Conservation (phyloP, 1,139 yeast species). For the Suhomyces bokatorum region DNA sequence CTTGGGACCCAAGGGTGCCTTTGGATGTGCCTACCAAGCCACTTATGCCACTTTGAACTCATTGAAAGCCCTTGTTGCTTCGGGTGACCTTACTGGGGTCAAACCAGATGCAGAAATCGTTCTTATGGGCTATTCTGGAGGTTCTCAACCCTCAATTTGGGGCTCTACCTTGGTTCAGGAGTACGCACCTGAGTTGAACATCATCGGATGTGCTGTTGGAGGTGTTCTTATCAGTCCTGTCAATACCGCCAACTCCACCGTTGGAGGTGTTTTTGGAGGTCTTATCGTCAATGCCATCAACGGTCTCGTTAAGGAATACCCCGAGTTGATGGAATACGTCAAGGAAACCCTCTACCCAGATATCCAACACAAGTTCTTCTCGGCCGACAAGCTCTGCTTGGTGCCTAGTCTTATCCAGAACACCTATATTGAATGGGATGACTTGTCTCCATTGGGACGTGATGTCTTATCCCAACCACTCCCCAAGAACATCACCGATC, state of each 20-base stretch:
- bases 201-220: constrained; percentile 21
- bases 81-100: constrained; percentile 17
- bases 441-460: background rate
- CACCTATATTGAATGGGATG: background rate
- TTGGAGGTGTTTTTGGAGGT: background rate
- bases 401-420: background rate
- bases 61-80: constrained; percentile 22
- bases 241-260: constrained; percentile 23
- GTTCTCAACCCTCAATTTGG: constrained; percentile 22
- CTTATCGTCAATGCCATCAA: background rate
- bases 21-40: constrained; percentile 30
- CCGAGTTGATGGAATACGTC: constrained; percentile 13
- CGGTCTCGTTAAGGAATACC: constrained; percentile 23
- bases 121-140: constrained; percentile 25
- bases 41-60: constrained; percentile 32
- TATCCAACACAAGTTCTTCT: background rate
- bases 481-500: background rate
- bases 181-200: constrained; percentile 23
- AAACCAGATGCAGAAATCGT: constrained; percentile 17
- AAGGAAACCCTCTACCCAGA: background rate
- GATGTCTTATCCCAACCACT: background rate
- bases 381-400: background rate
- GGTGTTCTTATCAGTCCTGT: constrained; percentile 26
- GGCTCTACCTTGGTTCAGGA: constrained; percentile 21
- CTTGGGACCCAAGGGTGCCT: constrained; percentile 30